Conservation (phyloP, 2,329 filamentous ascomycete species). For the Dendrostoma leiphaemia region DNA sequence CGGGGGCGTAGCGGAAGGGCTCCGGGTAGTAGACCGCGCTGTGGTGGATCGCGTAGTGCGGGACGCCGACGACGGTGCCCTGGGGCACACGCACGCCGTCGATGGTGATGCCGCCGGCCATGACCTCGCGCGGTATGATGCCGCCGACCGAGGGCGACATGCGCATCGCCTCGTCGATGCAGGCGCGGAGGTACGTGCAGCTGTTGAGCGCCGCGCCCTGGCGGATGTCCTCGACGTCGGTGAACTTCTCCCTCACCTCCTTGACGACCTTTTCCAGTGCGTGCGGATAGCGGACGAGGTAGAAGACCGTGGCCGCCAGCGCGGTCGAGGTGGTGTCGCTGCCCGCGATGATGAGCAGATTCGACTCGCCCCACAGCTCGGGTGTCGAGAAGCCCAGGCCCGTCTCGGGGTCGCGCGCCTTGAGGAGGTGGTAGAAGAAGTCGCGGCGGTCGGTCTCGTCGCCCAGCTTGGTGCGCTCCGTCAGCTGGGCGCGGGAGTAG, state of each 20-base stretch:
- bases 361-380: slow-evolving; percentile 70
- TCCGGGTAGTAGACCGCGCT: slow-evolving; percentile 60
- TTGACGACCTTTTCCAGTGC: slow-evolving; percentile 45
- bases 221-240: slow-evolving; percentile 51
- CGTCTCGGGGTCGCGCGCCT: slow-evolving; percentile 69
- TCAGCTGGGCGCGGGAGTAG: slow-evolving; percentile 66
- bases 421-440: slow-evolving; percentile 74
- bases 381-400: slow-evolving; percentile 63
- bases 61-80: slow-evolving; percentile 62
- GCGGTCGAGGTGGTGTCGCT: slow-evolving; percentile 72
- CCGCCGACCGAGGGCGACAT: slow-evolving; percentile 61
- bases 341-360: slow-evolving; percentile 68
- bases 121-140: slow-evolving; percentile 58
- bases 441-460: slow-evolving; percentile 67
- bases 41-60: slow-evolving; percentile 69
- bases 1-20: slow-evolving; percentile 58
- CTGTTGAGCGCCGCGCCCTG: slow-evolving; percentile 47
- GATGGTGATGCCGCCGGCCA: slow-evolving; percentile 52
- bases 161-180: slow-evolving; percentile 65
- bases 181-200: slow-evolving; percentile 60
- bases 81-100: slow-evolving; percentile 53
- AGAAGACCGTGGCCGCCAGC: slow-evolving; percentile 61
- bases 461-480: slow-evolving; percentile 64
- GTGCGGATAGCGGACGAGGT: slow-evolving; percentile 52
- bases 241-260: slow-evolving; percentile 54